phyloP scores from a whole-genome alignment of 441 rosid genomes.

The Pelargonium citronellum region DNA sequence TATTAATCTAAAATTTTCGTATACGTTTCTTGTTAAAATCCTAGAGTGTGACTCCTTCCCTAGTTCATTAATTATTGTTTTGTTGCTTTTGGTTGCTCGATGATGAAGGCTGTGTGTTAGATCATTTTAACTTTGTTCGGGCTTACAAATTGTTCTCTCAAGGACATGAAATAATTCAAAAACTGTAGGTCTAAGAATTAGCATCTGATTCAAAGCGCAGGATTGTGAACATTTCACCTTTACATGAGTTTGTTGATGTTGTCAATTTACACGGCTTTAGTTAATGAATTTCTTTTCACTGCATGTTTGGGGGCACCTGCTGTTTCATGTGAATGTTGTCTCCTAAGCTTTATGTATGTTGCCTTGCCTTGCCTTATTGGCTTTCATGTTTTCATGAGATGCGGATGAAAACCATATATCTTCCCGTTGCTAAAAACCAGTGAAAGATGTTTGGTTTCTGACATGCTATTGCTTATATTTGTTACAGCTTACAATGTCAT shows the following conservation, averaged over 20 bases:
- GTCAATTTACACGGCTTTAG: not conserved
- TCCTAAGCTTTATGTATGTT: not conserved
- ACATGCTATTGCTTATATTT: not conserved
- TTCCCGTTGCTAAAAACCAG: not conserved
- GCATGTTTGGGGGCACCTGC: not conserved
- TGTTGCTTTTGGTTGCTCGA: not conserved
- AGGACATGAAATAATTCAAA: not conserved
- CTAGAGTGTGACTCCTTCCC: not conserved
- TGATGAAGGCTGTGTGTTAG: not conserved
- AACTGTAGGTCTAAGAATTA: not conserved
- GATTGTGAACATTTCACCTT: not conserved
- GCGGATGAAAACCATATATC: not conserved
- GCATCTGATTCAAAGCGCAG: not conserved
- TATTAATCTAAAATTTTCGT: not conserved
- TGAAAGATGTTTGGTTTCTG: not conserved
- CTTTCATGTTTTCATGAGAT: not conserved
- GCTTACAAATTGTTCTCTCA: not conserved
- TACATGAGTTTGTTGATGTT: not conserved
- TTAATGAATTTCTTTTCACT: not conserved
- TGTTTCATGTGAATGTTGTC: not conserved
- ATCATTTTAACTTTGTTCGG: not conserved
- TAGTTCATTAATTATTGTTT: not conserved
- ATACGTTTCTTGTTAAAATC: not conserved
- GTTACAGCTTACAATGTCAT: not conserved
- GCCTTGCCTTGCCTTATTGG: not conserved